phyloP scores from a whole-genome alignment of 1,284 basidiomycete species.

The Cryptococcus amylolentus region DNA sequence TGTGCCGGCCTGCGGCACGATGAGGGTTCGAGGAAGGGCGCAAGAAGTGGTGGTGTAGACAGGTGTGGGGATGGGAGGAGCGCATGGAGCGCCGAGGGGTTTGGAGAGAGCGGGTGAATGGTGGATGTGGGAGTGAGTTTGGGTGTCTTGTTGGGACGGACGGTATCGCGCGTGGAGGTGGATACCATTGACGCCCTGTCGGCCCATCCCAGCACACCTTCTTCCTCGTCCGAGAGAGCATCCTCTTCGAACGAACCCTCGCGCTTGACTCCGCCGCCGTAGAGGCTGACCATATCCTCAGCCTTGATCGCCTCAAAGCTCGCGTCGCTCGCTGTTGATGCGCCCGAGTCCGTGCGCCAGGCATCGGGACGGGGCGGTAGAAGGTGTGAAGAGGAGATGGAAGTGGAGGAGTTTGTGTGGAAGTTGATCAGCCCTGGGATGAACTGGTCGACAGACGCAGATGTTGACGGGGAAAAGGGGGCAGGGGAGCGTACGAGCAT shows the following conservation, averaged over 20 bases:
- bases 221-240: neutral
- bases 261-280: slow-evolving; percentile 13
- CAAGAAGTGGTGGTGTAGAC: neutral
- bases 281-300: slow-evolving; percentile 25
- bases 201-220: neutral
- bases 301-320: slow-evolving; percentile 29
- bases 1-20: slow-evolving; percentile 2
- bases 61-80: neutral
- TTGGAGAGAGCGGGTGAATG: neutral
- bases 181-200: slow-evolving; percentile 11
- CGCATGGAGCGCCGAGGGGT: slow-evolving; percentile 1
- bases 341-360: slow-evolving; percentile 12
- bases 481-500: slow-evolving; percentile 5
- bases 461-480: neutral
- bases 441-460: neutral
- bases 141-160: neutral
- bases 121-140: slow-evolving; percentile 3
- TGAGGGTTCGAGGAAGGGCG: neutral
- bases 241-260: slow-evolving; percentile 4
- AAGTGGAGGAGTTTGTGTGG: neutral
- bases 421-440: slow-evolving; percentile 31
- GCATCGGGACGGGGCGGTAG: slow-evolving; percentile 4
- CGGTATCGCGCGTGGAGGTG: neutral
- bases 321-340: slow-evolving; percentile 17
- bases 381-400: slow-evolving; percentile 5